Evolutionary conservation across 768 basidiomycete genomes (phyloP).

Genomic region (Serendipita sp.): DNA sequence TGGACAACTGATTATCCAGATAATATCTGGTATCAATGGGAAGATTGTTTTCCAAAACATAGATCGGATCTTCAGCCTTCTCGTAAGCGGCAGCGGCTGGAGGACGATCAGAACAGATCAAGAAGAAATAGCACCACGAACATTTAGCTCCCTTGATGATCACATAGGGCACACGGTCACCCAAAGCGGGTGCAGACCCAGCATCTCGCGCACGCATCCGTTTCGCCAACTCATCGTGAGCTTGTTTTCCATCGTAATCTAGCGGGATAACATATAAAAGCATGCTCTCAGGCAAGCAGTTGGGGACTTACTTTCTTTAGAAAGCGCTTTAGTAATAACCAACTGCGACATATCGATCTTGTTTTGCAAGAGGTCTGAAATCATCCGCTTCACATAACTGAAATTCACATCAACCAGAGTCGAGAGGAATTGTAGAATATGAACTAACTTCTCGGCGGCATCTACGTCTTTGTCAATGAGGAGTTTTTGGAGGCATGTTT

Average conservation of each 20-base stretch:
- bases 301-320: slow-evolving; percentile 48
- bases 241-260: slow-evolving; percentile 93
- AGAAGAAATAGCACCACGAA: slow-evolving; percentile 15
- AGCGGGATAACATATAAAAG: not conserved
- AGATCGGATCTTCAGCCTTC: slow-evolving; percentile 95
- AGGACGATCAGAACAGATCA: not conserved
- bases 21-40: slow-evolving; percentile 98
- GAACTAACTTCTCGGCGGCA: slow-evolving; percentile 75
- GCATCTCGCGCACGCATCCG: slow-evolving; percentile 94
- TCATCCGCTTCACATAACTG: slow-evolving; percentile 86
- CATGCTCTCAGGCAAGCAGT: not conserved
- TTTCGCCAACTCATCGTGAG: slow-evolving; percentile 89
- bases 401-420: not conserved
- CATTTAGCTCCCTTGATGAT: slow-evolving; percentile 95
- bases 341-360: slow-evolving; percentile 98
- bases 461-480: slow-evolving; percentile 87
- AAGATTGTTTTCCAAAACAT: slow-evolving; percentile 92
- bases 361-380: slow-evolving; percentile 88
- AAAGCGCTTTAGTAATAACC: slow-evolving; percentile 92
- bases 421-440: not conserved
- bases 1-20: slow-evolving; percentile 92
- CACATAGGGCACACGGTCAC: slow-evolving; percentile 97
- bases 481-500: slow-evolving; percentile 96
- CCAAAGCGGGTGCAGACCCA: slow-evolving; percentile 90
- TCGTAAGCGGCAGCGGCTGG: slow-evolving; percentile 91